Percentiles rank a stretch among this genome's conserved stretches.
phyloP scores from a whole-genome alignment of 192 early-diverging fungal species.

The Coemansia biformis region DNA sequence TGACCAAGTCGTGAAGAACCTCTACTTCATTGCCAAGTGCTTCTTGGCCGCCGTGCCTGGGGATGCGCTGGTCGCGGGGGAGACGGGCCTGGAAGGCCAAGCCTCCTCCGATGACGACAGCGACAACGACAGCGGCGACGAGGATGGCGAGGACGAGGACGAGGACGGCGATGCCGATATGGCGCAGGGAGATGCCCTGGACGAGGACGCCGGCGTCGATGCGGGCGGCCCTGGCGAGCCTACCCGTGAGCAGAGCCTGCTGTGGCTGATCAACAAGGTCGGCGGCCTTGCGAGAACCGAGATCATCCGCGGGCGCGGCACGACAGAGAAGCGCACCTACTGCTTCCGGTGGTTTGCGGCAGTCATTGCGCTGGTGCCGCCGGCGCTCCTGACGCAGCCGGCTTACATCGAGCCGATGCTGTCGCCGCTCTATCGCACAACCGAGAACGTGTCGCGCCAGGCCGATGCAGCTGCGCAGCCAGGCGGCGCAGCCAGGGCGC shows the following conservation, averaged over 20 bases:
- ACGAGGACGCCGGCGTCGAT: conserved; percentile 44
- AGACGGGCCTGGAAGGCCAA: conserved; percentile 3
- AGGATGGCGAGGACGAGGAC: conserved; percentile 15
- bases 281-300: conserved; percentile 38
- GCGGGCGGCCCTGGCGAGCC: conserved; percentile 4
- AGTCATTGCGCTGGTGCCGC: conserved; percentile 61
- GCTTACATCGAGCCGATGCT: conserved; percentile 68
- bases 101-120: conserved; percentile 18
- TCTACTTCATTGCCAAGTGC: conserved; percentile 84
- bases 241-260: conserved; percentile 26
- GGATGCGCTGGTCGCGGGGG: background rate
- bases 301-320: conserved; percentile 33
- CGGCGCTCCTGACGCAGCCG: conserved; percentile 50
- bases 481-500: no score
- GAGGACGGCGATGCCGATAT: conserved; percentile 19
- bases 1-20: conserved; percentile 87
- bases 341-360: conserved; percentile 95
- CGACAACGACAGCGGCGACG: conserved; percentile 24
- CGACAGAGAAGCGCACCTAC: conserved; percentile 56
- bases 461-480: conserved; percentile 5
- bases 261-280: conserved; percentile 48
- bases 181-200: no score
- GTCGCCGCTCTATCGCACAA: conserved; percentile 73
- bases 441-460: conserved; percentile 55
- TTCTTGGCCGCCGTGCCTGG: conserved; percentile 45